These are phyloP conservation scores for Apiotrichum mycotoxinovorans DNA, from an alignment of 1,284 basidiomycete genomes.

Conservation along the genomic window DNA sequence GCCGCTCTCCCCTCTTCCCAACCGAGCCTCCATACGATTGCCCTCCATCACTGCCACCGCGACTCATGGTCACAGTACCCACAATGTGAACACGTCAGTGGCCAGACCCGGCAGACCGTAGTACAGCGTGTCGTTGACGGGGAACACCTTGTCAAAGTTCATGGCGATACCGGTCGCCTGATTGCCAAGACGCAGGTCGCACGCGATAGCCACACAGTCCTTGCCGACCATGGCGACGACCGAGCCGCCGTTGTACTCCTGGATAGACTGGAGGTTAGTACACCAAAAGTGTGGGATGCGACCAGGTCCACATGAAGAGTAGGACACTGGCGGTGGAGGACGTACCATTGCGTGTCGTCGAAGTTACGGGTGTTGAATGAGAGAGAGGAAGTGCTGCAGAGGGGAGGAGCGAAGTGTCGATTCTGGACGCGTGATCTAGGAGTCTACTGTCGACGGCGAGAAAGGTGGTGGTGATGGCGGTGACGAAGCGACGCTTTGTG, in stretches of 20 bases:
- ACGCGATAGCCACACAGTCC: constrained; percentile 98
- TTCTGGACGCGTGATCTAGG: background rate
- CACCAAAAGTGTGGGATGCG: background rate
- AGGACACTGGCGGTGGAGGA: background rate
- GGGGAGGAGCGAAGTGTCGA: background rate
- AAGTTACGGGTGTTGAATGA: no score
- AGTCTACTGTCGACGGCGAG: background rate
- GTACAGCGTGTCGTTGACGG: constrained; percentile 88
- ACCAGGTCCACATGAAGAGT: background rate
- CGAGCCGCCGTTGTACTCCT: constrained; percentile 63
- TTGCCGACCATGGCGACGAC: constrained; percentile 99
- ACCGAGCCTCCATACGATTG: no score
- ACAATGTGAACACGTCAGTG: constrained; percentile 89
- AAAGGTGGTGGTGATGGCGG: background rate
- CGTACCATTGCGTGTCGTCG: background rate
- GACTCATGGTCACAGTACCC: no score
- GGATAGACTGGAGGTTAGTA: constrained; percentile 34
- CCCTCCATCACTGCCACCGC: no score
- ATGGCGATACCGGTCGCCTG: constrained; percentile 83
- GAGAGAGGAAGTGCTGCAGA: no score
- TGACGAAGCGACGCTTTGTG: background rate
- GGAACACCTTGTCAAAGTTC: constrained; percentile 68
- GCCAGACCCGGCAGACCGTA: constrained; percentile 90
- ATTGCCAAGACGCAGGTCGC: constrained; percentile 85
- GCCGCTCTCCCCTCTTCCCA: no score